Conservation (phyloP, 23 red algal genomes). For the Pyropia yezoensis region DNA sequence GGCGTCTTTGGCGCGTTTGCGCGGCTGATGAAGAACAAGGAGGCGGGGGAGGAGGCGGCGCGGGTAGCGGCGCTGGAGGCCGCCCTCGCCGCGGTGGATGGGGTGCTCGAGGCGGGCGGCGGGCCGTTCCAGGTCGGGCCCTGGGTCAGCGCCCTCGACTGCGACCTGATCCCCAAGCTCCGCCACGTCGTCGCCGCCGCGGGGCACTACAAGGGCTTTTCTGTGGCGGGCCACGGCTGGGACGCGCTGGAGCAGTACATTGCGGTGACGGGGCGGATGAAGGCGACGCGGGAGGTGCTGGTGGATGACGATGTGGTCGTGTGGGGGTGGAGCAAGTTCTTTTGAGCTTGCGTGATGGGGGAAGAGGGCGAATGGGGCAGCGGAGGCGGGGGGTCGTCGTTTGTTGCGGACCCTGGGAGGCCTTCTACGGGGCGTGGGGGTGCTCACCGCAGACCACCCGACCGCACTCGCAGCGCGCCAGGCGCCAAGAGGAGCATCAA, state of each 20-base stretch:
- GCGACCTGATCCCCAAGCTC: conserved; percentile 41
- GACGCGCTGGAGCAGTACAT: conserved; percentile 5
- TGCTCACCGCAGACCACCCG: no score
- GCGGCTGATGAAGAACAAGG: conserved; percentile 33
- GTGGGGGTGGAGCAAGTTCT: conserved; percentile 62
- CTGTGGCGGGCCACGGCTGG: conserved; percentile 5
- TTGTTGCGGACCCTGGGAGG: no score
- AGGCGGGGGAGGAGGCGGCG: conserved; percentile 4
- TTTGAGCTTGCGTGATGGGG: background rate
- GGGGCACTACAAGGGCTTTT: conserved; percentile 34
- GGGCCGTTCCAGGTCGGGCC: conserved; percentile 40
- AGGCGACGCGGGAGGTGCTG: conserved; percentile 1
- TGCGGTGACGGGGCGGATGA: conserved; percentile 1
- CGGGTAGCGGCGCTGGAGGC: conserved; percentile 8
- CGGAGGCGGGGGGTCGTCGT: no score
- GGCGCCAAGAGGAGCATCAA: no score
- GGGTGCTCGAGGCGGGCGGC: background rate
- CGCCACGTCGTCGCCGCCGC: conserved; percentile 31
- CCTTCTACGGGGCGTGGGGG: no score
- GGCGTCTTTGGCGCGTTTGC: conserved; percentile 27
- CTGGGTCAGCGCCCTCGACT: conserved; percentile 20
- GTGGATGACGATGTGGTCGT: conserved; percentile 29
- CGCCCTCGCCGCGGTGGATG: conserved; percentile 9
- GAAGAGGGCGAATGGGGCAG: no score
- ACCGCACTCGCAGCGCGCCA: no score